Conservation (phyloP, 2,329 filamentous ascomycete genomes). For the Juglanconis sp. region DNA sequence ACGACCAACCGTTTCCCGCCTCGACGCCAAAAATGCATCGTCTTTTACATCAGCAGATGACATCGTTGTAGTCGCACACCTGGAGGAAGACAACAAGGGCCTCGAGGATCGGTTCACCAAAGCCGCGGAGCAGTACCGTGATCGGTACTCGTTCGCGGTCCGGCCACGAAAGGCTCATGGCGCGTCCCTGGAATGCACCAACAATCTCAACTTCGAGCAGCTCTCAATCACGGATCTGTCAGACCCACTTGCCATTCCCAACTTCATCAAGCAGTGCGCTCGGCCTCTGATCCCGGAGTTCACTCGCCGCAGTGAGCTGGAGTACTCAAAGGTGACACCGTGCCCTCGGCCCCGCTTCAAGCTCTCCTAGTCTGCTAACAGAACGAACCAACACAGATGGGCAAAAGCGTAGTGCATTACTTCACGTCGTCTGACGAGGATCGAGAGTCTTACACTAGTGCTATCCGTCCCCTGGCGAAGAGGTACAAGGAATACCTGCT, state of each 20-base stretch:
- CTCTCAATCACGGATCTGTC: slow-evolving; percentile 31
- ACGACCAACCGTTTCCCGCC: slow-evolving; percentile 26
- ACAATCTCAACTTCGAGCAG: slow-evolving; percentile 36
- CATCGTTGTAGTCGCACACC: slow-evolving; percentile 38
- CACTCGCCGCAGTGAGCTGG: slow-evolving; percentile 42
- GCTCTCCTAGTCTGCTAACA: slow-evolving; percentile 26
- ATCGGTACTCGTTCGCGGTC: slow-evolving; percentile 41
- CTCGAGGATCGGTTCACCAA: slow-evolving; percentile 29
- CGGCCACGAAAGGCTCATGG: slow-evolving; percentile 17
- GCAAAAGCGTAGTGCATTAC: slow-evolving; percentile 31
- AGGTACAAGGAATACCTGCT: slow-evolving; percentile 44
- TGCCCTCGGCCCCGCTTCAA: background rate
- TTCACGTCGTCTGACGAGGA: slow-evolving; percentile 30
- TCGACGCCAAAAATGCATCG: slow-evolving; percentile 27
- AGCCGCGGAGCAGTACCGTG: slow-evolving; percentile 34
- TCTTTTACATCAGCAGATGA: slow-evolving; percentile 37
- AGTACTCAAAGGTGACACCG: slow-evolving; percentile 34
- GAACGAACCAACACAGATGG: slow-evolving; percentile 14
- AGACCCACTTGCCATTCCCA: slow-evolving; percentile 31
- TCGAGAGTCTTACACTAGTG: slow-evolving; percentile 32
- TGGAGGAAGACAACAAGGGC: slow-evolving; percentile 28
- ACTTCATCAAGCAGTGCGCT: slow-evolving; percentile 36
- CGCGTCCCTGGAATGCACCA: slow-evolving; percentile 35
- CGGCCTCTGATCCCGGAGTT: slow-evolving; percentile 41
- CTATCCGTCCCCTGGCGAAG: slow-evolving; percentile 39